Conservation (phyloP, 2,329 filamentous ascomycete genomes). For the Exophiala dermatitidis region DNA sequence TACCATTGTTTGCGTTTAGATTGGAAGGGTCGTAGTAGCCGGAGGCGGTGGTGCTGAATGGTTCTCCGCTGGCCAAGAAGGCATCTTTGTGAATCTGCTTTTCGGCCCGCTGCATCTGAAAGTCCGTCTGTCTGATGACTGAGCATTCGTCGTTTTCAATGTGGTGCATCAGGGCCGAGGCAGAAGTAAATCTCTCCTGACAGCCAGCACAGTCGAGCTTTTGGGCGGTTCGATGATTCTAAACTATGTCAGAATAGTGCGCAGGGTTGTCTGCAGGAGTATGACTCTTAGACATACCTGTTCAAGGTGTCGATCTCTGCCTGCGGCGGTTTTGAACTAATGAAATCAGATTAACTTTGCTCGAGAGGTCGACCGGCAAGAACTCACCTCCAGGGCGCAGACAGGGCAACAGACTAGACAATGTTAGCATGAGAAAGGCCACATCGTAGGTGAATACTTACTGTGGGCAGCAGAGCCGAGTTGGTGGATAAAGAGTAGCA, state of each 20-base stretch:
- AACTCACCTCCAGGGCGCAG: conserved; percentile 44
- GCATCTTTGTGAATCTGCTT: conserved; percentile 42
- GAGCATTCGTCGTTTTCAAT: conserved; percentile 48
- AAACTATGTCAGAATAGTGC: neutral
- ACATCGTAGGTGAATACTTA: conserved; percentile 10
- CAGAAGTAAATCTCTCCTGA: conserved; percentile 40
- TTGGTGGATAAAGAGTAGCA: conserved; percentile 45
- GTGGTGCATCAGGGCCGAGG: conserved; percentile 46
- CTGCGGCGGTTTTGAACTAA: conserved; percentile 45
- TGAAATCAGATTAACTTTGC: neutral
- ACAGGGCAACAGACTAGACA: conserved; percentile 45
- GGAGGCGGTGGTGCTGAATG: neutral
- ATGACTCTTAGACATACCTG: too few species aligned
- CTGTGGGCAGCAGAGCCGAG: conserved; percentile 40
- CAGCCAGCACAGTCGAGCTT: conserved; percentile 46
- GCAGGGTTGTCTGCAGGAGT: too few species aligned
- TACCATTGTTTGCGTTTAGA: neutral
- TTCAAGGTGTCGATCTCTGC: conserved; percentile 47
- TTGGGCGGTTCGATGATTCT: conserved; percentile 41
- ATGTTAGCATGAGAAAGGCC: conserved; percentile 5
- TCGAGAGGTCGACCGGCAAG: neutral
- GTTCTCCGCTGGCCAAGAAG: conserved; percentile 17
- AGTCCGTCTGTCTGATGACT: conserved; percentile 37
- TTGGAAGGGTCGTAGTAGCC: neutral
- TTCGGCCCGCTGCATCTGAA: conserved; percentile 45